Conservation (phyloP, 2,329 filamentous ascomycete species). For the Pseudogymnoascus sp. region DNA sequence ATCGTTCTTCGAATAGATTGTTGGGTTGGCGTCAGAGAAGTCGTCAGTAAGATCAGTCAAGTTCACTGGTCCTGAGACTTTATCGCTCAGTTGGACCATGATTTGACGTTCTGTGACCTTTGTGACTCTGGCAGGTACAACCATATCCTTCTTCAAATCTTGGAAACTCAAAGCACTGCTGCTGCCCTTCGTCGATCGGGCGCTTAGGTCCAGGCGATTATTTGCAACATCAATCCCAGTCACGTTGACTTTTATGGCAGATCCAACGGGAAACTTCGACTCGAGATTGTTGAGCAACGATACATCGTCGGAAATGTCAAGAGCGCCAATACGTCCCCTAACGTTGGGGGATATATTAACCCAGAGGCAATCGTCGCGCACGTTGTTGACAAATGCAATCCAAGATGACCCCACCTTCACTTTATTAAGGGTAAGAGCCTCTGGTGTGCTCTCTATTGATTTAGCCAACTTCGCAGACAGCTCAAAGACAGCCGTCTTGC, state of each 20-base stretch:
- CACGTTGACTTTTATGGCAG: conserved; percentile 73
- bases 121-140: conserved; percentile 75
- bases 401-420: conserved; percentile 63
- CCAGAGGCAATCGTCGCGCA: conserved; percentile 73
- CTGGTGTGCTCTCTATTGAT: conserved; percentile 43
- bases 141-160: conserved; percentile 67
- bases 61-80: conserved; percentile 69
- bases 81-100: conserved; percentile 76
- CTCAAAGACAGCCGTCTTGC: conserved; percentile 73
- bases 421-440: conserved; percentile 62
- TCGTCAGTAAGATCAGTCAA: conserved; percentile 80
- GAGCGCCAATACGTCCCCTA: conserved; percentile 69
- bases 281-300: conserved; percentile 67
- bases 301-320: conserved; percentile 82
- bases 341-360: conserved; percentile 84
- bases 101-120: conserved; percentile 78
- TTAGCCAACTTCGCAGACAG: conserved; percentile 69
- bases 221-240: conserved; percentile 63
- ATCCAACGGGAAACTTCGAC: conserved; percentile 81
- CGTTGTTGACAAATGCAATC: conserved; percentile 86
- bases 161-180: conserved; percentile 56
- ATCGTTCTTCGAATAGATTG: conserved; percentile 72
- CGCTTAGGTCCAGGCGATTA: conserved; percentile 76
- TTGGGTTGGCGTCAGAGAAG: conserved; percentile 70
- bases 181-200: conserved; percentile 49